Base-by-base conservation (phyloP, 2,329 filamentous ascomycete genomes). In the Paecilomyces formosus region DNA sequence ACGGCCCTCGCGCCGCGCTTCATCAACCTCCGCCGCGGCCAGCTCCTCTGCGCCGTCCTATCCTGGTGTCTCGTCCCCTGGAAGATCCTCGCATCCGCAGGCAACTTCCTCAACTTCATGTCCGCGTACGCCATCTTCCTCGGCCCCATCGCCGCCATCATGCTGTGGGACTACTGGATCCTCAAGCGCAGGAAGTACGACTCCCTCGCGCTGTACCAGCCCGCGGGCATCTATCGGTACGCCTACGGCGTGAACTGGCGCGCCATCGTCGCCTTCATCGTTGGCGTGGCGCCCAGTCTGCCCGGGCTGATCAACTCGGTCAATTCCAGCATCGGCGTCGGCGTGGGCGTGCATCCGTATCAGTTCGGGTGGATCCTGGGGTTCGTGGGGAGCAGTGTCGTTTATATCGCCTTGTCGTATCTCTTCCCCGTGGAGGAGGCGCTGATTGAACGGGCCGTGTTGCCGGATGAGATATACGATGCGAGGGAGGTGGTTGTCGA, bases 351-450 rank as follows among this genome's bases (percentile, higher is more conserved):
- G 0, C 79, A 82, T 62, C 73, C 87, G 3, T 88, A 87, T 66
- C 78, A 81, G 26, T 85, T 88, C 66, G 85, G 86, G n/a, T 88
- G 85, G 82, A 67, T 88, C 18, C 78, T 86, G 54, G 86, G 85
- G 0, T 87, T 88, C 62, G 73, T 79, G 9, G 75, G 70, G 0
- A 84, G 82, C 7, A 79, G 81, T 21, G 55, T 84, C 2, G 76
- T 87, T 0, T 88, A 88, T 70, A 72, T 81, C 9, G 64, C 61
- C 0, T 64, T 87, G 21, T 81, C 76, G 54, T 73, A 71, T 59
- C 64, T 73, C 2, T 80, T 82, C 50, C 82, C 83, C 7, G 79
- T 77, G 0, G 69, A 60, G n/a, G 78, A 81, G 63, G 79, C 80
- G 0, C 67, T 83, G 54, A 68, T 87, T 11, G 63, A 68, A 3